These are phyloP conservation scores for Lachnellula suecica DNA, from an alignment of 2,329 filamentous ascomycete genomes.

Conservation along the genomic window DNA sequence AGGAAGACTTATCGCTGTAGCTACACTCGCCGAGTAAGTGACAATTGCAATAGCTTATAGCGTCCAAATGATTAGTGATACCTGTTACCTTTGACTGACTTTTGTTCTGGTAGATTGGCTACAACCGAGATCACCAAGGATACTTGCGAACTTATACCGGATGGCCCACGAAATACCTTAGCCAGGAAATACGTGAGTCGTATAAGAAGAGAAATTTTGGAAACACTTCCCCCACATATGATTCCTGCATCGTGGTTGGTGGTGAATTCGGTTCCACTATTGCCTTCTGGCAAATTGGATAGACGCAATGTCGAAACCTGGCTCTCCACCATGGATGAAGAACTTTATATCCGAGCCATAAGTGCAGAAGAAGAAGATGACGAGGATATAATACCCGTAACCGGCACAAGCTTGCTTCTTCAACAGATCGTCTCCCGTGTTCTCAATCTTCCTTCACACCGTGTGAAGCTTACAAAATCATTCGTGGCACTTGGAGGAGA, in stretches of 20 bases:
- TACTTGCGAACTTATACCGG: constrained; percentile 54
- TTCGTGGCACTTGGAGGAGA: constrained; percentile 17
- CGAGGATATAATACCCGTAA: not conserved
- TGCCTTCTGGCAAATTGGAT: constrained; percentile 35
- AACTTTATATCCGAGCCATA: constrained; percentile 1
- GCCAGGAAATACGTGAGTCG: not conserved
- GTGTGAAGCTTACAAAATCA: constrained; percentile 5
- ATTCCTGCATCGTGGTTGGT: constrained; percentile 34
- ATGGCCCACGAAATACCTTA: not conserved
- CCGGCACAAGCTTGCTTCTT: not conserved
- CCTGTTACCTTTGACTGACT: not conserved
- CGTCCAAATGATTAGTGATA: not conserved
- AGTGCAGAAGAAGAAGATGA: constrained; percentile 1
- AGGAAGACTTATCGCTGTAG: constrained; percentile 51
- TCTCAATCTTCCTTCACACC: constrained; percentile 5
- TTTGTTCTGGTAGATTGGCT: constrained; percentile 39
- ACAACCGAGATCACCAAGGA: constrained; percentile 59
- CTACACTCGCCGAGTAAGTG: constrained; percentile 52
- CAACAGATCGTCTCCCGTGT: constrained; percentile 5
- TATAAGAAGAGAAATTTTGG: constrained; percentile 23
- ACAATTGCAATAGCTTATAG: not conserved
- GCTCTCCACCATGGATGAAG: constrained; percentile 24
- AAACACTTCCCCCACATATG: constrained; percentile 36
- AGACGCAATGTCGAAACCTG: constrained; percentile 32
- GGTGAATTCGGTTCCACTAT: constrained; percentile 30